These are phyloP conservation scores for Nepenthes gracilis DNA, from an alignment of 148 eudicot species.

Conservation along the genomic window DNA sequence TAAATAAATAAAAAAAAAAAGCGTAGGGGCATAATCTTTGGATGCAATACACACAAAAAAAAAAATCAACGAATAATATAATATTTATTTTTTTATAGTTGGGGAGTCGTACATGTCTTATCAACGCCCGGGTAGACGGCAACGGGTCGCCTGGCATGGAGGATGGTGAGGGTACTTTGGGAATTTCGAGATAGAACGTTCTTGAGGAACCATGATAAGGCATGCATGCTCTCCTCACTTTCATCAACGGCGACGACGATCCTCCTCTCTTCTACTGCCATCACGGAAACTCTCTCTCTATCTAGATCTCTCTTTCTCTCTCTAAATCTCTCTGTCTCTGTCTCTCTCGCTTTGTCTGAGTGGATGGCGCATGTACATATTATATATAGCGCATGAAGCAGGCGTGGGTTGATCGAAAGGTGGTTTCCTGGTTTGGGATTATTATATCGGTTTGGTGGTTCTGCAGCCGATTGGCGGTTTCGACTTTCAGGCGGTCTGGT, in stretches of 20 bases:
- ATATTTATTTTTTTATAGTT: too few species aligned
- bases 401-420: too few species aligned
- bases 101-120: conserved; percentile 22
- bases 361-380: too few species aligned
- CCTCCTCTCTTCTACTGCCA: conserved; percentile 26
- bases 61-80: neutral
- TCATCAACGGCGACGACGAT: conserved; percentile 56
- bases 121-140: conserved; percentile 33
- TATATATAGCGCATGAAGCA: too few species aligned
- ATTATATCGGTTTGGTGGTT: too few species aligned
- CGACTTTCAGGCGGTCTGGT: too few species aligned
- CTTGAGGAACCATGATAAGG: conserved; percentile 57
- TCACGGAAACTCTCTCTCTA: neutral
- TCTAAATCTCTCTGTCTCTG: too few species aligned
- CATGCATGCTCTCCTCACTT: conserved; percentile 55
- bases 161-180: conserved; percentile 37
- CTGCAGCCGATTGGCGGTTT: too few species aligned
- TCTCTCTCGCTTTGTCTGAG: too few species aligned
- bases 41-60: neutral
- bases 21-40: neutral
- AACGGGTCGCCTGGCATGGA: conserved; percentile 39
- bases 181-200: conserved; percentile 20
- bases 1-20: neutral
- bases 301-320: too few species aligned
- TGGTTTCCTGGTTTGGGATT: too few species aligned